Evolutionary conservation across 2,329 filamentous ascomycete genomes (phyloP).

Genomic region (Fusarium sarcochroum): DNA sequence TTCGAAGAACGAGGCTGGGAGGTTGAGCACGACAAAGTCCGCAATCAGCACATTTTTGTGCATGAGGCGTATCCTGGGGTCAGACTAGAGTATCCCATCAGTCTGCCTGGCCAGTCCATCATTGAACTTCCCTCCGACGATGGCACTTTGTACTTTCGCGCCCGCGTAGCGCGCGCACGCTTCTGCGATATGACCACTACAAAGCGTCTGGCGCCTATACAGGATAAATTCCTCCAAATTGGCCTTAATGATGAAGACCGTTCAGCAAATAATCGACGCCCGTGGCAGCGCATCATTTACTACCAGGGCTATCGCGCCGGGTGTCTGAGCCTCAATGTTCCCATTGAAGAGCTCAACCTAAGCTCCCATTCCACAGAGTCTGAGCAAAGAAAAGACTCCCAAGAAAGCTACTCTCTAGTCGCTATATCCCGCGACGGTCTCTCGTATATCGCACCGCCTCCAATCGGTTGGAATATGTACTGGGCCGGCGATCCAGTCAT

Average conservation of each 20-base stretch:
- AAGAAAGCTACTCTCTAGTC: not conserved
- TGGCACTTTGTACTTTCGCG: constrained; percentile 6
- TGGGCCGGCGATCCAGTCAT: constrained; percentile 14
- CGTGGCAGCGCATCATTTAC: constrained; percentile 28
- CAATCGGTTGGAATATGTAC: constrained; percentile 14
- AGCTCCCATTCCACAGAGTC: accelerated
- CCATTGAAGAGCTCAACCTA: not conserved
- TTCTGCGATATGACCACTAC: constrained; percentile 1
- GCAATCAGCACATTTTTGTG: constrained; percentile 15
- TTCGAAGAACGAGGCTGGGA: constrained; percentile 17
- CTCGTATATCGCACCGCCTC: constrained; percentile 7
- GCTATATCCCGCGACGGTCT: constrained; percentile 21
- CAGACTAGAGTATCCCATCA: constrained; percentile 14
- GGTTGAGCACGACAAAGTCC: constrained; percentile 1
- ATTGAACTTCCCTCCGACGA: constrained; percentile 6
- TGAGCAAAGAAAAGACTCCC: not conserved
- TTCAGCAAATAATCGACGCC: constrained; percentile 8
- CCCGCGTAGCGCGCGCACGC: not conserved
- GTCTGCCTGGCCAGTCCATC: constrained; percentile 5
- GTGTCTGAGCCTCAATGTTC: constrained; percentile 7
- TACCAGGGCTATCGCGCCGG: constrained; percentile 29
- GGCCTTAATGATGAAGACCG: constrained; percentile 23
- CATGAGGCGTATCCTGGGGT: constrained; percentile 17
- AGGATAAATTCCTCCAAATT: constrained; percentile 17
- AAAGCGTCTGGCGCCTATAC: not conserved